A percentile compares a stretch with the other conserved stretches of the same genome.
phyloP scores from a whole-genome alignment of 257 asterid species.

The Striga asiatica region DNA sequence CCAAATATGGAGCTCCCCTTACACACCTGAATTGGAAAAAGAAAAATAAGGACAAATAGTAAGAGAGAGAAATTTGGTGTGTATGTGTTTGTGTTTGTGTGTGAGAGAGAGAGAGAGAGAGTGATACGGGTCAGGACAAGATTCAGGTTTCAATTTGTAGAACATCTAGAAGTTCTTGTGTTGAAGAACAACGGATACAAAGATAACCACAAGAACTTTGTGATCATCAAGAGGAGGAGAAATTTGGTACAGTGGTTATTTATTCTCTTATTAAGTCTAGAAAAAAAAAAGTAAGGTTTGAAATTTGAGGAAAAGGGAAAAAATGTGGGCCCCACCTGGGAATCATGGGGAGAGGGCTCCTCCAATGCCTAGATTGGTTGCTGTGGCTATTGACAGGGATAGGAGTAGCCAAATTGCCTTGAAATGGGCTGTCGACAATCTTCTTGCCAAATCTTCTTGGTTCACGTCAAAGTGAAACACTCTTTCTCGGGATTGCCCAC shows the following conservation, averaged over 20 bases:
- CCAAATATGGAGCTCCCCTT: slow-evolving; percentile 44
- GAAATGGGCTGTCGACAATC: slow-evolving; percentile 70
- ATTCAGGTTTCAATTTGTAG: neutral
- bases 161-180: slow-evolving; percentile 10
- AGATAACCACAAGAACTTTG: slow-evolving; percentile 17
- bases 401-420: slow-evolving; percentile 46
- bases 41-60: slow-evolving; percentile 10
- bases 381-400: slow-evolving; percentile 48
- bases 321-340: slow-evolving; percentile 23
- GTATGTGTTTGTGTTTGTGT: slow-evolving; percentile 8
- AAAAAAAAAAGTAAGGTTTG: neutral
- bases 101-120: slow-evolving; percentile 13
- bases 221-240: slow-evolving; percentile 5
- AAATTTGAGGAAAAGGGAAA: neutral
- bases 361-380: slow-evolving; percentile 33
- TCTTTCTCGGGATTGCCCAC: slow-evolving; percentile 17
- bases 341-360: slow-evolving; percentile 21
- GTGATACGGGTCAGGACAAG: slow-evolving; percentile 1
- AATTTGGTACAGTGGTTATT: neutral
- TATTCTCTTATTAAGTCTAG: neutral
- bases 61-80: neutral
- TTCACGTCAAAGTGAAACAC: slow-evolving; percentile 55
- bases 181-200: too few relatives aligned
- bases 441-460: slow-evolving; percentile 45
- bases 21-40: slow-evolving; percentile 14